Conservation (phyloP, 139 green algal species). For the Chlorella ohadii region DNA sequence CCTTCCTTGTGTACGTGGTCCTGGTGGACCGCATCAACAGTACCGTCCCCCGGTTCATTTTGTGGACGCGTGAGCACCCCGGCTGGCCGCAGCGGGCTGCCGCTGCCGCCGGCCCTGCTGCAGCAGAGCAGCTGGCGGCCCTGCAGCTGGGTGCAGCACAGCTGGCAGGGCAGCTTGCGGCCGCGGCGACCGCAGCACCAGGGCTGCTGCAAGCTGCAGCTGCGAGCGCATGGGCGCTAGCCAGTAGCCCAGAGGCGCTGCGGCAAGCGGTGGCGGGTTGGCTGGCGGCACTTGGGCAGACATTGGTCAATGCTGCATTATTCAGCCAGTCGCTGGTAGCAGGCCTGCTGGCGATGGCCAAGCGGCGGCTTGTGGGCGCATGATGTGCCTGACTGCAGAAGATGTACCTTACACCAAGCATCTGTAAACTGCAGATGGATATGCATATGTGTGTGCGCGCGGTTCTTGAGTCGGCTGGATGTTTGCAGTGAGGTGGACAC, state of each 20-base stretch:
- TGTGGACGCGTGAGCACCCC: background rate
- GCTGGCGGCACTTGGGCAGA: no score
- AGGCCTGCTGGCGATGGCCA: background rate
- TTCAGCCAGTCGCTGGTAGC: no score
- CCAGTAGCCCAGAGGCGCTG: no score
- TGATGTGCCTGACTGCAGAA: background rate
- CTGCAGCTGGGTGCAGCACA: background rate
- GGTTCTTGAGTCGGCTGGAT: no score
- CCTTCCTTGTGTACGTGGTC: background rate
- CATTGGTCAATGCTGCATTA: no score
- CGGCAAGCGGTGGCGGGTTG: no score
- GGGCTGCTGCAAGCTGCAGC: background rate
- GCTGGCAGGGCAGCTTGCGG: background rate
- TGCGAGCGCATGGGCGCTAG: background rate
- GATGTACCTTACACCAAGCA: no score
- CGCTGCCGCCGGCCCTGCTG: background rate
- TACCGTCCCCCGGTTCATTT: background rate
- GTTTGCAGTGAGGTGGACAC: no score
- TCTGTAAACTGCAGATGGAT: no score
- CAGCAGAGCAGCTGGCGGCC: background rate
- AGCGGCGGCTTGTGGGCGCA: background rate
- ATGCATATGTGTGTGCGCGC: no score
- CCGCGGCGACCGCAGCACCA: background rate
- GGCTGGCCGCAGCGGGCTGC: background rate
- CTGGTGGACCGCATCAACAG: background rate